Conservation (phyloP, 345 rosid genomes). For the Eucalyptus erythrocorys region DNA sequence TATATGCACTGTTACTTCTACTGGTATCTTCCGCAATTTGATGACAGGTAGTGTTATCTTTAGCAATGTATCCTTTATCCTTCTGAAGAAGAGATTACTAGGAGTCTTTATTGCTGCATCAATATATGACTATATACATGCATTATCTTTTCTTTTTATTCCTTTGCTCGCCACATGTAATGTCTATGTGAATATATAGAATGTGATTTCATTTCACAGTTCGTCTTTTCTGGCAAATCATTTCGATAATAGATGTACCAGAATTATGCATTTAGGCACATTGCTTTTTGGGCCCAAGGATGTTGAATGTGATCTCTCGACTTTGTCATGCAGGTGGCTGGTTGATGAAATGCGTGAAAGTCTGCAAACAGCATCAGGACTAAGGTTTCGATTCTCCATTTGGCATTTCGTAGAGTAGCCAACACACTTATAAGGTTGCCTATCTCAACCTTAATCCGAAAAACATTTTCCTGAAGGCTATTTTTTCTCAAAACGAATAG, state of each 20-base stretch:
- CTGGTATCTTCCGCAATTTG: conserved; percentile 65
- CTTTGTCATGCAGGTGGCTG: conserved; percentile 66
- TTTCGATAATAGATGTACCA: not conserved
- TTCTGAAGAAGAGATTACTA: not conserved
- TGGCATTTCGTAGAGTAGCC: too few species aligned
- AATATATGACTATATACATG: not conserved
- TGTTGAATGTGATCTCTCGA: not conserved
- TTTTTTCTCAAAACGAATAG: rapidly evolving
- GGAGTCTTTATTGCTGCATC: not conserved
- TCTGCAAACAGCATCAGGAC: conserved; percentile 10
- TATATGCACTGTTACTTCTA: too few species aligned
- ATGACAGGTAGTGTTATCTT: conserved; percentile 50
- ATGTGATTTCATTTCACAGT: not conserved
- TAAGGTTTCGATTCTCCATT: too few species aligned
- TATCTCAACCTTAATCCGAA: too few species aligned
- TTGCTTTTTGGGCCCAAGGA: not conserved
- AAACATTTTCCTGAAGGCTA: too few species aligned
- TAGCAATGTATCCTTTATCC: not conserved
- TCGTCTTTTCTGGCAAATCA: not conserved
- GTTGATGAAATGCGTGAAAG: conserved; percentile 81
- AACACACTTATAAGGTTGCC: too few species aligned
- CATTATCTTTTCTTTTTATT: not conserved
- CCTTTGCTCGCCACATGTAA: not conserved
- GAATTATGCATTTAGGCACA: not conserved
- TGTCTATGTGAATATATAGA: not conserved